phyloP scores from a whole-genome alignment of 2,329 filamentous ascomycete genomes.

The Cadophora sp. region DNA sequence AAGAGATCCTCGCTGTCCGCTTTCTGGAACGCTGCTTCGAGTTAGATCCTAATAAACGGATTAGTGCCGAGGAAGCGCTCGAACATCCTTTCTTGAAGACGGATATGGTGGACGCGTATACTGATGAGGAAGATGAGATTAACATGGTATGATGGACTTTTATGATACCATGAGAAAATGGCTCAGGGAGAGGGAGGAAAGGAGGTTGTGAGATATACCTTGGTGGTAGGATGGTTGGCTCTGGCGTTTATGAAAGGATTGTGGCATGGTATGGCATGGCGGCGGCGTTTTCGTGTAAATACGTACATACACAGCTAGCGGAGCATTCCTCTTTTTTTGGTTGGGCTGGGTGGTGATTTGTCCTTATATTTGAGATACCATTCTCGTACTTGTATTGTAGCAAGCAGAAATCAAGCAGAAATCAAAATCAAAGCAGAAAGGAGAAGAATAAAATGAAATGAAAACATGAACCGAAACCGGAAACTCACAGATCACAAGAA shows the following conservation, averaged over 20 bases:
- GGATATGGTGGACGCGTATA: constrained; percentile 54
- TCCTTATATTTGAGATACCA: constrained; percentile 2
- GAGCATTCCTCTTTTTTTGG: too few relatives aligned
- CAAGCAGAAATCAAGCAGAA: too few relatives aligned
- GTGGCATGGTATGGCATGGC: constrained; percentile 25
- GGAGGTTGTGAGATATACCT: constrained; percentile 4
- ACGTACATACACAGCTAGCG: constrained; percentile 12
- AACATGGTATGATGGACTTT: constrained; percentile 42
- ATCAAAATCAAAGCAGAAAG: too few relatives aligned
- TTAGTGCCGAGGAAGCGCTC: constrained; percentile 77
- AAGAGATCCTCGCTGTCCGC: constrained; percentile 75
- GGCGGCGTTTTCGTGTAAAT: constrained; percentile 23
- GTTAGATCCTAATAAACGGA: constrained; percentile 74
- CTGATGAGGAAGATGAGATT: constrained; percentile 62
- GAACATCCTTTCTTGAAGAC: constrained; percentile 71
- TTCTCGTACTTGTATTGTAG: too few relatives aligned
- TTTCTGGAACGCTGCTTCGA: constrained; percentile 79
- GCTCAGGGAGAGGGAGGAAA: not conserved
- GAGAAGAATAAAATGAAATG: too few relatives aligned
- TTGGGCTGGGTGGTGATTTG: too few relatives aligned
- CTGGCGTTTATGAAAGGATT: constrained; percentile 19
- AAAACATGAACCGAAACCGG: too few relatives aligned
- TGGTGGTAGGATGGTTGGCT: not conserved
- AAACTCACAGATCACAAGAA: too few relatives aligned
- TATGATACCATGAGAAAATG: constrained; percentile 26